A percentile compares a stretch with the other conserved stretches of the same genome.
phyloP scores from a whole-genome alignment of 352 stramenopile species.

The Globisporangium canariense region DNA sequence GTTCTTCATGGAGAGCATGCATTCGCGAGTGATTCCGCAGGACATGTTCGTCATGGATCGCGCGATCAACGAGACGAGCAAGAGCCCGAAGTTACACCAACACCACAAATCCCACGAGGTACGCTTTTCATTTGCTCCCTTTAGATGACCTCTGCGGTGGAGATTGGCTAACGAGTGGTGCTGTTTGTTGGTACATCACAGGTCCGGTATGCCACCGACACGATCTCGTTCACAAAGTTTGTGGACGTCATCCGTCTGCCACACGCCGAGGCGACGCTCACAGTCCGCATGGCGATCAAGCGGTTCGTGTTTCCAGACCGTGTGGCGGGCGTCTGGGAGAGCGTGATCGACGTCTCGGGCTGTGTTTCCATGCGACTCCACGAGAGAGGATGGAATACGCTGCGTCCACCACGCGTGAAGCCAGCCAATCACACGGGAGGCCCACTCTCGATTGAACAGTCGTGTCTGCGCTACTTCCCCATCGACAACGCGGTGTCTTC shows the following conservation, averaged over 20 bases:
- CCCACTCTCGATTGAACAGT: conserved; percentile 9
- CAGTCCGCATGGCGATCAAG: conserved; percentile 1
- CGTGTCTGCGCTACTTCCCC: conserved; percentile 4
- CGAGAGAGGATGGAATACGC: conserved; percentile 28
- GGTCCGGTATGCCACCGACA: neutral
- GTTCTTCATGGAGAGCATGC: conserved; percentile 20
- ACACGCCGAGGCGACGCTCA: conserved; percentile 4
- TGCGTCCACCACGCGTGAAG: neutral
- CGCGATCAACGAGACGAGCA: conserved; percentile 4
- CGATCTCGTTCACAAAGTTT: conserved; percentile 5
- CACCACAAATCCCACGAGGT: conserved; percentile 7
- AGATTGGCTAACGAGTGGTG: neutral
- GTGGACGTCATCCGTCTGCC: conserved; percentile 4
- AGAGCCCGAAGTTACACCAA: neutral
- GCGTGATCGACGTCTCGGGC: conserved; percentile 5
- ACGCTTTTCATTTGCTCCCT: too few species aligned
- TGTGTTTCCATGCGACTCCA: conserved; percentile 15
- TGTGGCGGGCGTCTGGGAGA: neutral
- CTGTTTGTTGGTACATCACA: neutral
- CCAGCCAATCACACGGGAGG: neutral
- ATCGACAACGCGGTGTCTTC: neutral
- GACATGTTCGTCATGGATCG: neutral
- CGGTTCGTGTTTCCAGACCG: neutral
- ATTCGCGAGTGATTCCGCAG: conserved; percentile 1
- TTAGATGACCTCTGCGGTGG: neutral